Percentiles rank a stretch among this genome's conserved stretches.
phyloP scores from a whole-genome alignment of 495 filamentous ascomycete genomes.

The Xylaria bambusicola region DNA sequence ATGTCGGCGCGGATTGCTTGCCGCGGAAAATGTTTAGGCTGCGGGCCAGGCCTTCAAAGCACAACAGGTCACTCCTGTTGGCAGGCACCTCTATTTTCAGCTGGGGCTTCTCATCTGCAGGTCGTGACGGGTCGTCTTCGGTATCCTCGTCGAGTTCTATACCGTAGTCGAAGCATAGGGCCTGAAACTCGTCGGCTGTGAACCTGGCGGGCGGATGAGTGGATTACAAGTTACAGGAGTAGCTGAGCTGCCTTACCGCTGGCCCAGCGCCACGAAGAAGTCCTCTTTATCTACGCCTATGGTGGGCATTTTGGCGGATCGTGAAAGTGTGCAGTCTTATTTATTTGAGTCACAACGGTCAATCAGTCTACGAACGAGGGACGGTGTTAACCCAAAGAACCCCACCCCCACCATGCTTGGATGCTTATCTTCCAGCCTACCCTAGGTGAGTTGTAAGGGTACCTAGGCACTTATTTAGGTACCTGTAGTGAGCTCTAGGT shows the following conservation, averaged over 20 bases:
- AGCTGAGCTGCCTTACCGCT: constrained; percentile 60
- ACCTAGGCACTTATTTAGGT: no score
- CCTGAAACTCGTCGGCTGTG: constrained; percentile 91
- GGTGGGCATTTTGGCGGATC: constrained; percentile 70
- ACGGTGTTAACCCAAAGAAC: background rate
- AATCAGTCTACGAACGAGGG: no score
- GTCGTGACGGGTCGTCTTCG: constrained; percentile 69
- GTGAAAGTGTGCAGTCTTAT: background rate
- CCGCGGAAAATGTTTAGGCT: constrained; percentile 94
- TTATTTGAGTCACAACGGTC: constrained; percentile 16
- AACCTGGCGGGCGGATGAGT: constrained; percentile 55
- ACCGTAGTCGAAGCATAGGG: constrained; percentile 97
- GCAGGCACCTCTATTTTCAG: constrained; percentile 99
- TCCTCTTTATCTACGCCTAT: constrained; percentile 93
- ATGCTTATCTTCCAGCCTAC: constrained; percentile 17
- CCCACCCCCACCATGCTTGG: constrained; percentile 17
- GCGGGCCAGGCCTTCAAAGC: constrained; percentile 94
- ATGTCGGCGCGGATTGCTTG: constrained; percentile 72
- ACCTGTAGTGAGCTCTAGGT: no score
- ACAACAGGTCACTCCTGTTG: constrained; percentile 98
- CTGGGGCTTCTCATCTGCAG: constrained; percentile 80
- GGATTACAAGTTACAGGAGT: constrained; percentile 17
- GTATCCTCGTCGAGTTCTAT: constrained; percentile 98
- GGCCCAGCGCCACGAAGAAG: constrained; percentile 88
- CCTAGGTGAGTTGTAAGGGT: no score